Percentiles rank a stretch among this genome's conserved stretches.
These are phyloP conservation scores for Rubia yunnanensis DNA, from an alignment of 257 asterid genomes.

Conservation along the genomic window DNA sequence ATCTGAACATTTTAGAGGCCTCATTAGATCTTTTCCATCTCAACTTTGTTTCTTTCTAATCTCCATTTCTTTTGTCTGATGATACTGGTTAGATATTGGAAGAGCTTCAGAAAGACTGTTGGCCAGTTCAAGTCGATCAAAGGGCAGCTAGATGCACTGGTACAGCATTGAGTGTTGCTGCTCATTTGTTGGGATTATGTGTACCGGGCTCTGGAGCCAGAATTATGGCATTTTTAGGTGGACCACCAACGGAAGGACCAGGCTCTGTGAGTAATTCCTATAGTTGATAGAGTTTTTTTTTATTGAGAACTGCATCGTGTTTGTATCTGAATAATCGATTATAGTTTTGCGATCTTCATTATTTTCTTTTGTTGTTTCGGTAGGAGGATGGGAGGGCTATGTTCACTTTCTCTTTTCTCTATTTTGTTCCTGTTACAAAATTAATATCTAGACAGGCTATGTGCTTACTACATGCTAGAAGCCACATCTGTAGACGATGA, in stretches of 20 bases:
- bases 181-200: slow-evolving; percentile 88
- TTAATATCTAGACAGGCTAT: neutral
- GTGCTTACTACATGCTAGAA: slow-evolving; percentile 1
- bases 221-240: slow-evolving; percentile 91
- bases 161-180: slow-evolving; percentile 84
- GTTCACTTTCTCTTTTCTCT: neutral
- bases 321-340: neutral
- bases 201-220: slow-evolving; percentile 98
- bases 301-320: neutral
- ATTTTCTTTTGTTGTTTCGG: neutral
- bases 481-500: neutral
- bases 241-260: slow-evolving; percentile 93
- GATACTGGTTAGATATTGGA: slow-evolving; percentile 58
- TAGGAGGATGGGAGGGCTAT: neutral
- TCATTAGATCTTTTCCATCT: neutral
- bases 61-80: neutral
- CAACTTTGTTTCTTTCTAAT: neutral
- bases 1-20: neutral
- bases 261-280: slow-evolving; percentile 62
- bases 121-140: slow-evolving; percentile 90
- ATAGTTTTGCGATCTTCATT: neutral
- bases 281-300: neutral
- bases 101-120: slow-evolving; percentile 97
- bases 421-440: neutral
- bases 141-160: slow-evolving; percentile 93